Percentiles rank a stretch among this genome's conserved stretches.
These are phyloP conservation scores for Capsicum pubescens DNA, from an alignment of 257 asterid genomes.

Conservation along the genomic window DNA sequence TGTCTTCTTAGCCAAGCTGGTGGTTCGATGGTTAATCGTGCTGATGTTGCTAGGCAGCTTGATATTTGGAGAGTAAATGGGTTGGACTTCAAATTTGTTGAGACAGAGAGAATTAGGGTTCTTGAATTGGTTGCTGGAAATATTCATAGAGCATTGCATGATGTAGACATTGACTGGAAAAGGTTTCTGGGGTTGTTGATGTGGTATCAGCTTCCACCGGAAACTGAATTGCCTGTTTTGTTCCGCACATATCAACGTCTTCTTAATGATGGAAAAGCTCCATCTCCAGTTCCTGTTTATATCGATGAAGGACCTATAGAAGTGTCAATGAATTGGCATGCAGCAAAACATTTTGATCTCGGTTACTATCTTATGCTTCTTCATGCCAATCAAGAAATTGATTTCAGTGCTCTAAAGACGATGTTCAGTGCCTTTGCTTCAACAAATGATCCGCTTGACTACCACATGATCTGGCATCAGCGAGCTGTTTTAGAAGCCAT, in stretches of 20 bases:
- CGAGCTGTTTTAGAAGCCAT: slow-evolving; percentile 94
- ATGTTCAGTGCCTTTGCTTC: slow-evolving; percentile 96
- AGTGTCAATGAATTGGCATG: slow-evolving; percentile 50
- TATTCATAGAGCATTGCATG: slow-evolving; percentile 69
- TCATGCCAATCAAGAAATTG: slow-evolving; percentile 82
- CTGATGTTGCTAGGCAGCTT: slow-evolving; percentile 76
- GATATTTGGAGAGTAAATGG: slow-evolving; percentile 91
- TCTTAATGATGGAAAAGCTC: slow-evolving; percentile 83
- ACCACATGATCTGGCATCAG: slow-evolving; percentile 99
- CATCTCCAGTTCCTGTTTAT: slow-evolving; percentile 92
- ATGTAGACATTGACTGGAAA: slow-evolving; percentile 90
- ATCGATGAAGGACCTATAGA: slow-evolving; percentile 85
- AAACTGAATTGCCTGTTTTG: slow-evolving; percentile 68
- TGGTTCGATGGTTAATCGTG: slow-evolving; percentile 69
- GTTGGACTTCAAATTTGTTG: slow-evolving; percentile 85
- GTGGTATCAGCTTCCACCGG: slow-evolving; percentile 98
- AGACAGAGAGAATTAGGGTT: slow-evolving; percentile 77
- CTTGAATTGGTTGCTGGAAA: slow-evolving; percentile 94
- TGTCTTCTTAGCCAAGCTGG: slow-evolving; percentile 95
- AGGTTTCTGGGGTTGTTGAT: slow-evolving; percentile 89
- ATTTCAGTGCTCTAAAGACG: slow-evolving; percentile 73
- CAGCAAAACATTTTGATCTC: slow-evolving; percentile 71
- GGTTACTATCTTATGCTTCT: slow-evolving; percentile 95
- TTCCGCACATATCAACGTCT: slow-evolving; percentile 85
- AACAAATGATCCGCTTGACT: slow-evolving; percentile 95